A percentile compares a stretch with the other conserved stretches of the same genome.
phyloP scores from a whole-genome alignment of 805 yeast species.

The Pichia occidentalis region DNA sequence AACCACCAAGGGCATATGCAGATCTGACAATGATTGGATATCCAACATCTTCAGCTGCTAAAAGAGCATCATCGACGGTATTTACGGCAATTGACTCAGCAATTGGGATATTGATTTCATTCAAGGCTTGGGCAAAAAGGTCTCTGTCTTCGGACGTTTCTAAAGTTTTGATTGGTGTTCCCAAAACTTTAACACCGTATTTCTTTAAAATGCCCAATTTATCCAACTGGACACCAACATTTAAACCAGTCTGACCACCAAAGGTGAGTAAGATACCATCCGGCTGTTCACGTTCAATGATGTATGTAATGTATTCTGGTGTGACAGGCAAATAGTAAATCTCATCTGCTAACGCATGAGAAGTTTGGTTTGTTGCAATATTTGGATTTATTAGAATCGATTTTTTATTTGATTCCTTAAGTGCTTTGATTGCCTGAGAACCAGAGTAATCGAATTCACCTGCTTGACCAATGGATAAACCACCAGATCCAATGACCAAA shows the following conservation, averaged over 20 bases:
- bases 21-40: conserved; percentile 97
- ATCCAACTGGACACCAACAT: conserved; percentile 91
- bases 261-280: conserved; percentile 94
- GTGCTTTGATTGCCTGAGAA: conserved; percentile 94
- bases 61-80: conserved; percentile 84
- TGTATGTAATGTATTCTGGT: conserved; percentile 90
- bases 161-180: conserved; percentile 94
- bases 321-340: conserved; percentile 95
- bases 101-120: conserved; percentile 91
- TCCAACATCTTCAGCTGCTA: conserved; percentile 83
- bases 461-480: conserved; percentile 95
- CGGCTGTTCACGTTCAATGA: conserved; percentile 93
- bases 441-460: conserved; percentile 98
- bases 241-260: conserved; percentile 98
- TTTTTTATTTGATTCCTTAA: conserved; percentile 80
- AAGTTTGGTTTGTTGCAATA: conserved; percentile 95
- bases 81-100: conserved; percentile 97
- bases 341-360: conserved; percentile 92
- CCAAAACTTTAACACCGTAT: conserved; percentile 88
- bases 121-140: conserved; percentile 87
- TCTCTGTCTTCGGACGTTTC: conserved; percentile 98
- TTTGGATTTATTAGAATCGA: conserved; percentile 90
- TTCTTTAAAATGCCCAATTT: conserved; percentile 91
- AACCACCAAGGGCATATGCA: conserved; percentile 95
- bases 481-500: conserved; percentile 94